Evolutionary conservation across 176 grass and related monocot genomes (phyloP).

Genomic region (Aegilops tauschii): DNA sequence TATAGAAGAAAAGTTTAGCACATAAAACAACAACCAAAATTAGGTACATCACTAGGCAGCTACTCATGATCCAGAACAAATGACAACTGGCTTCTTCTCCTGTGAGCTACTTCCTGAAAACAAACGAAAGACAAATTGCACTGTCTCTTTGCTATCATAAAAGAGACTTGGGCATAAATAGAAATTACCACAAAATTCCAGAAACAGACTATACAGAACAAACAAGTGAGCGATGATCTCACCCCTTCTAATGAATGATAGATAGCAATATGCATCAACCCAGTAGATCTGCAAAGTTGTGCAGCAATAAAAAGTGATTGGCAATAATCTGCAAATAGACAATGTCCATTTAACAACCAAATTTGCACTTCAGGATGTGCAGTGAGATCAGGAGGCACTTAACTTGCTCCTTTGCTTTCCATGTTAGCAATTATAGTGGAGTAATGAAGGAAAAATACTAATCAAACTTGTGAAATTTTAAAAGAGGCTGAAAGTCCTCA

Average conservation of each 20-base stretch:
- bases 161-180: conserved; percentile 8
- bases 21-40: not conserved
- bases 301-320: not conserved
- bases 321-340: not conserved
- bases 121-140: not conserved
- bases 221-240: not conserved
- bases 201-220: not conserved
- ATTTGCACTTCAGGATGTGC: not conserved
- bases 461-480: not conserved
- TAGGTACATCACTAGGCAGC: conserved; percentile 8
- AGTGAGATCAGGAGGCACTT: conserved; percentile 8
- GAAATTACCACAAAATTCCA: not conserved
- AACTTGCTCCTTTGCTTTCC: not conserved
- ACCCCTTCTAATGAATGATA: not conserved
- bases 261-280: conserved; percentile 6
- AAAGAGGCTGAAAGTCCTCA: not conserved
- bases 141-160: not conserved
- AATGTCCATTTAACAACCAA: not conserved
- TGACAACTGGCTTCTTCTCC: not conserved
- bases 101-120: conserved; percentile 7
- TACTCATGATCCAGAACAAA: conserved; percentile 1
- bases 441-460: not conserved
- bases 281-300: conserved; percentile 15
- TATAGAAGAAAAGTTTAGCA: conserved; percentile 6
- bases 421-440: not conserved